A percentile compares a stretch with the other conserved stretches of the same genome.
These are phyloP conservation scores for Puya raimondii DNA, from an alignment of 176 grass and related monocot species.

Conservation along the genomic window DNA sequence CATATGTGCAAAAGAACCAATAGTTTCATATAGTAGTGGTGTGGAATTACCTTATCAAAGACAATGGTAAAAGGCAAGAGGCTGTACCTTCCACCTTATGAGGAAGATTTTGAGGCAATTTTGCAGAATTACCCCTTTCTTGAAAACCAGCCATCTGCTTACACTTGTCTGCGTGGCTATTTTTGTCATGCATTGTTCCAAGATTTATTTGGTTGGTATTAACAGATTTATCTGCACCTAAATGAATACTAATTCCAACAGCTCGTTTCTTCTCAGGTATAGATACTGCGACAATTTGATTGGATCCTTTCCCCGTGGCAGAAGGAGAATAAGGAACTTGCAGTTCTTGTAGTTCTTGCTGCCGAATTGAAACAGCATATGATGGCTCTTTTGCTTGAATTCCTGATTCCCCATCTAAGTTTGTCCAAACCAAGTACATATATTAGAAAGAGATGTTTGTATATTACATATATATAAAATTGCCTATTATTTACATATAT, in stretches of 20 bases:
- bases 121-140: constrained; percentile 11
- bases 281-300: constrained; percentile 10
- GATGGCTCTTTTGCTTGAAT: constrained; percentile 19
- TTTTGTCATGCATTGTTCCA: neutral
- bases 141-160: constrained; percentile 14
- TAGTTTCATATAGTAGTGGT: neutral
- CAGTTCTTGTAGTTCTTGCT: constrained; percentile 10
- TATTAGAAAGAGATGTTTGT: neutral
- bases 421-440: constrained; percentile 11
- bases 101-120: constrained; percentile 12
- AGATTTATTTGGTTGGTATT: neutral
- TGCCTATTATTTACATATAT: no score
- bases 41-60: neutral
- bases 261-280: constrained; percentile 9
- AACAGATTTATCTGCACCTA: constrained; percentile 13
- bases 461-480: no score
- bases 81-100: constrained; percentile 8
- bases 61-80: neutral
- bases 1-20: neutral
- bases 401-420: constrained; percentile 21
- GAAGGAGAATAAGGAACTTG: constrained; percentile 15
- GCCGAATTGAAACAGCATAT: constrained; percentile 15
- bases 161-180: neutral
- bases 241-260: constrained; percentile 7
- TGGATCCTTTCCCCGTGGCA: constrained; percentile 20